Conservation (phyloP, 192 early-diverging fungal species). For the Coemansia sp. region DNA sequence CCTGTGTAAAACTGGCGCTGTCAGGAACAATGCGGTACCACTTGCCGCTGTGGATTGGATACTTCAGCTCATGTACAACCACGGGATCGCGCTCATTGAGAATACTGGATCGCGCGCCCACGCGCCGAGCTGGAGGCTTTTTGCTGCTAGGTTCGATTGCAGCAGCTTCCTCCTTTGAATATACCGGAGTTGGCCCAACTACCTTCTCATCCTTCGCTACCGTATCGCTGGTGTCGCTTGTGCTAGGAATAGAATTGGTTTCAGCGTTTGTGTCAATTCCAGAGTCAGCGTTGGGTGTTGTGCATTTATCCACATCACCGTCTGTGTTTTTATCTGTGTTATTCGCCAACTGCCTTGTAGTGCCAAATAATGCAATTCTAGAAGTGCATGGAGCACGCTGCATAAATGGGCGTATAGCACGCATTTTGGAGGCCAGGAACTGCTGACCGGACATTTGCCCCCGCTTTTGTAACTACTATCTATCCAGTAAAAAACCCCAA, state of each 20-base stretch:
- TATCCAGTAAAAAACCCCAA: neutral
- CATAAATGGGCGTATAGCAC: neutral
- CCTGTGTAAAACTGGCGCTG: constrained; percentile 8
- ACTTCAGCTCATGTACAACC: constrained; percentile 32
- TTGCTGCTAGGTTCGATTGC: constrained; percentile 12
- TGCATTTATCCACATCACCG: neutral
- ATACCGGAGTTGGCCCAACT: constrained; percentile 32
- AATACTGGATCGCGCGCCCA: constrained; percentile 27
- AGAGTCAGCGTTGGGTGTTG: neutral
- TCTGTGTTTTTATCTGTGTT: neutral
- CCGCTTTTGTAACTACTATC: neutral
- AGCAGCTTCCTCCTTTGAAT: constrained; percentile 31
- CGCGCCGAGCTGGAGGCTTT: neutral
- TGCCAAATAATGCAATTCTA: neutral
- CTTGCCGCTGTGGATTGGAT: constrained; percentile 38
- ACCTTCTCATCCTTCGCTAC: constrained; percentile 11
- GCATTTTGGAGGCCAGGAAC: neutral
- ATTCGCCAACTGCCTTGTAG: neutral
- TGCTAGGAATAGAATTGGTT: neutral
- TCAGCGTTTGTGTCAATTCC: neutral
- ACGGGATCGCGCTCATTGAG: constrained; percentile 40
- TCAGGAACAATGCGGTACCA: constrained; percentile 44
- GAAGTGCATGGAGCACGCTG: neutral
- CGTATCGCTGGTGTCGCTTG: neutral
- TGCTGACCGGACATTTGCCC: neutral